phyloP scores from a whole-genome alignment of 768 basidiomycete genomes.

The Lactarius pseudohatsudake region DNA sequence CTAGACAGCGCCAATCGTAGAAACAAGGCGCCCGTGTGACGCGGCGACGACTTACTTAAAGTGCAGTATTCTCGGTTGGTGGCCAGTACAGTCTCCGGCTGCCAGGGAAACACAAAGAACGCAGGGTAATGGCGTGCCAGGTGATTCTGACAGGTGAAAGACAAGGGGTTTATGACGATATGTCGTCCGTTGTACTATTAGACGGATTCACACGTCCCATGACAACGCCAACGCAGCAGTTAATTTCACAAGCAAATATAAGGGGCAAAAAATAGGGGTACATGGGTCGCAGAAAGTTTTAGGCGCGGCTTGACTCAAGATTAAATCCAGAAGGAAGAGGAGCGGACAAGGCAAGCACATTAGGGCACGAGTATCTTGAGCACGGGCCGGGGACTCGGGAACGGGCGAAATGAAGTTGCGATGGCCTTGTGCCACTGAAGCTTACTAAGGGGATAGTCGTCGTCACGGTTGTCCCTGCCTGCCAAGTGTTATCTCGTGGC shows the following conservation, averaged over 20 bases:
- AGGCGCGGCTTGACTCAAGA: conserved; percentile 1
- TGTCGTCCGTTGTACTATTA: background rate
- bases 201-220: background rate
- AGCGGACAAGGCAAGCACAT: background rate
- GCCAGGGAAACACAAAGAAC: background rate
- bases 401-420: background rate
- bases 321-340: conserved; percentile 17
- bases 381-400: background rate
- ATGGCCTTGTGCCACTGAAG: no score
- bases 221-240: background rate
- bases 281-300: background rate
- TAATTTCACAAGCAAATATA: background rate
- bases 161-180: background rate
- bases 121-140: background rate
- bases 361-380: background rate
- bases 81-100: background rate
- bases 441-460: no score
- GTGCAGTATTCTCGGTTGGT: no score
- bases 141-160: background rate
- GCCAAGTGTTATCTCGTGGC: background rate
- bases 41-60: background rate
- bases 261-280: background rate
- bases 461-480: no score
- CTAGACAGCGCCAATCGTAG: background rate
- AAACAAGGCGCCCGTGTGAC: no score